Conservation (phyloP, 208 protist genomes). For the Leishmania amazonensis region DNA sequence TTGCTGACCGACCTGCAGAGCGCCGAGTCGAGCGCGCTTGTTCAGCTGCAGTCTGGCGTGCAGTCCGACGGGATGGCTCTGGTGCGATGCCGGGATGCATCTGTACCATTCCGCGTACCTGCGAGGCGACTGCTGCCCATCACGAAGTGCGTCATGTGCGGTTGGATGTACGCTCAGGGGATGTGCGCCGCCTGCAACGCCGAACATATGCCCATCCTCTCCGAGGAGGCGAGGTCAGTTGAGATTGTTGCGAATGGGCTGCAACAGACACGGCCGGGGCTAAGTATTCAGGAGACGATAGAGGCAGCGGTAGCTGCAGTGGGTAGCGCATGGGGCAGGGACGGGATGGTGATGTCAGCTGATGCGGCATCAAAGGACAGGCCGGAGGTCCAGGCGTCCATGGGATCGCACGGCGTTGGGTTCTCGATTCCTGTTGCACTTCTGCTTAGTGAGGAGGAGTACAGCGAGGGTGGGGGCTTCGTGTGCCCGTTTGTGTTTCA, state of each 20-base stretch:
- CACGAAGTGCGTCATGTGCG: slow-evolving; percentile 48
- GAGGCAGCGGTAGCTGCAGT: slow-evolving; percentile 21
- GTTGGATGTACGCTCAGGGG: slow-evolving; percentile 32
- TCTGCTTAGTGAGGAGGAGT: slow-evolving; percentile 45
- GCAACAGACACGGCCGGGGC: not conserved
- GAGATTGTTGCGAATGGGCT: slow-evolving; percentile 39
- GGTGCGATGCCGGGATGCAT: slow-evolving; percentile 27
- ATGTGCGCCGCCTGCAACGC: slow-evolving; percentile 24
- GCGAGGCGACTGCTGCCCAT: slow-evolving; percentile 50
- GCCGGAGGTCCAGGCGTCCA: slow-evolving; percentile 7
- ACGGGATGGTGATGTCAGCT: slow-evolving; percentile 5
- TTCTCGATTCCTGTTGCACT: slow-evolving; percentile 40
- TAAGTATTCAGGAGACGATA: slow-evolving; percentile 13
- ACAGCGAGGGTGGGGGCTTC: slow-evolving; percentile 28
- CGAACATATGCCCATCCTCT: slow-evolving; percentile 32
- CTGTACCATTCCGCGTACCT: slow-evolving; percentile 31
- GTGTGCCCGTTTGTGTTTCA: slow-evolving; percentile 63
- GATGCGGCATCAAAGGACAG: slow-evolving; percentile 11
- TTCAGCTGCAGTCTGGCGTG: slow-evolving; percentile 27
- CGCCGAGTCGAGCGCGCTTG: slow-evolving; percentile 29
- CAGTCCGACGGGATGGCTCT: slow-evolving; percentile 35
- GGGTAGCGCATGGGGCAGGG: slow-evolving; percentile 17
- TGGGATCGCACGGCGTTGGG: slow-evolving; percentile 7
- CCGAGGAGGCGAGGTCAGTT: slow-evolving; percentile 42
- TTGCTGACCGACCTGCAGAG: slow-evolving; percentile 36